Evolutionary conservation across 305 asterid species (phyloP).

Genomic region (Fraxinus dipetala): DNA sequence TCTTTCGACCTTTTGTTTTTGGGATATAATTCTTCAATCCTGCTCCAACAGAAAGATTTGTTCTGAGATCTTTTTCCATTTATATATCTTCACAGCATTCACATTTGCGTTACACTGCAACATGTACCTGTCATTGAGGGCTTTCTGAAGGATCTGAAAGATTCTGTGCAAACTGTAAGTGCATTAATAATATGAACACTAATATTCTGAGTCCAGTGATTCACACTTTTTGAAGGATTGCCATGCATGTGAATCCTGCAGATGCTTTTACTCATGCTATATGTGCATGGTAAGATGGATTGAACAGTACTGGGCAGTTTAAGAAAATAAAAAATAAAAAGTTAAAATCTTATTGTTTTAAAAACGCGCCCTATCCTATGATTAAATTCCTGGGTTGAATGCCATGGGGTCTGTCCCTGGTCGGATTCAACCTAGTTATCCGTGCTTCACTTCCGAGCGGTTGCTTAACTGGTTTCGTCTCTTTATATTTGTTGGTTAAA

Average conservation of each 20-base stretch:
- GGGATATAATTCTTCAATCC: neutral
- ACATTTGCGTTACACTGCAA: constrained; percentile 94
- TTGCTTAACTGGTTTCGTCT: neutral
- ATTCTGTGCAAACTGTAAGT: constrained; percentile 74
- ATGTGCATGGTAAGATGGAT: neutral
- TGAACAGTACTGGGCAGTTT: neutral
- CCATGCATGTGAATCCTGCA: neutral
- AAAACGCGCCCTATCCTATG: neutral
- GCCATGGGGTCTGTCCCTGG: neutral
- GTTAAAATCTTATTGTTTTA: neutral
- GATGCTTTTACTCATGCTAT: neutral
- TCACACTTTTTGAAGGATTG: neutral
- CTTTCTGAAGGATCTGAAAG: constrained; percentile 69
- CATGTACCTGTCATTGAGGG: constrained; percentile 66
- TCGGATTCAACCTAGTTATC: neutral
- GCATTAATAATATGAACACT: neutral
- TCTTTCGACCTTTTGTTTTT: neutral
- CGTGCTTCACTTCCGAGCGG: neutral
- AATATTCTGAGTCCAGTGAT: neutral
- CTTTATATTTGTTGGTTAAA: neutral
- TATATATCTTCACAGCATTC: constrained; percentile 57
- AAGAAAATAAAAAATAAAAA: neutral
- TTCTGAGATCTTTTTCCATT: constrained; percentile 14
- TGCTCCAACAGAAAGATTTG: neutral
- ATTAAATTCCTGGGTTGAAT: neutral